phyloP scores from a whole-genome alignment of 352 stramenopile species.

The Aphanomyces invadans region DNA sequence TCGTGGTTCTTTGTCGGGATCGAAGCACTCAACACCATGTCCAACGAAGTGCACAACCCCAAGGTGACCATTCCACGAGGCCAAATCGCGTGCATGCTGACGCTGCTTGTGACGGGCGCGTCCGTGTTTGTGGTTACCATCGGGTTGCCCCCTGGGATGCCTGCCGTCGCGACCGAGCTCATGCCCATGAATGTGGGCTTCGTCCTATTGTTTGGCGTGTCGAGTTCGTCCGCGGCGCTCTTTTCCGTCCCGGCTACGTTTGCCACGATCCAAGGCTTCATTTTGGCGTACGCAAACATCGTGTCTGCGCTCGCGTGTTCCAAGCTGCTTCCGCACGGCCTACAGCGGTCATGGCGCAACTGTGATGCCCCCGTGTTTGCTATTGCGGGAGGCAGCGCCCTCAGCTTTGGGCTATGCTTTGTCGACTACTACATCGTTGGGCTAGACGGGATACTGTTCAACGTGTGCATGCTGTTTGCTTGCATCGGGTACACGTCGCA shows the following conservation, averaged over 20 bases:
- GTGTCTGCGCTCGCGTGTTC: constrained; percentile 32
- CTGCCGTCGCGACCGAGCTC: background rate
- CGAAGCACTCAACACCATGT: constrained; percentile 18
- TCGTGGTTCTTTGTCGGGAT: constrained; percentile 18
- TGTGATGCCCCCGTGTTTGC: background rate
- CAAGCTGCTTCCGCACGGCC: constrained; percentile 30
- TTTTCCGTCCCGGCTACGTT: constrained; percentile 33
- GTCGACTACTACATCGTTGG: constrained; percentile 23
- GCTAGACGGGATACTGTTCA: constrained; percentile 23
- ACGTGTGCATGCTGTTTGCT: constrained; percentile 25
- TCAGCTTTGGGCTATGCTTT: constrained; percentile 28
- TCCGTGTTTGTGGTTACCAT: constrained; percentile 30
- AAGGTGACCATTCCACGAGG: constrained; percentile 26
- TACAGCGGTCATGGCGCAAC: background rate
- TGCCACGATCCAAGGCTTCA: constrained; percentile 31
- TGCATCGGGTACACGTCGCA: constrained; percentile 29
- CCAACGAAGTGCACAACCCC: constrained; percentile 19
- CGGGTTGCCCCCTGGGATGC: constrained; percentile 21
- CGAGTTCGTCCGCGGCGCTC: constrained; percentile 16
- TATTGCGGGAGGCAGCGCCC: background rate
- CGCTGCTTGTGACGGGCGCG: constrained; percentile 26
- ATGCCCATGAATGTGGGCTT: constrained; percentile 25
- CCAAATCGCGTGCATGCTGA: constrained; percentile 28
- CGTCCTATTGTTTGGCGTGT: constrained; percentile 27
- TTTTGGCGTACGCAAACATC: constrained; percentile 33